phyloP scores from a whole-genome alignment of 768 basidiomycete genomes.

The Amanita polypyramis region DNA sequence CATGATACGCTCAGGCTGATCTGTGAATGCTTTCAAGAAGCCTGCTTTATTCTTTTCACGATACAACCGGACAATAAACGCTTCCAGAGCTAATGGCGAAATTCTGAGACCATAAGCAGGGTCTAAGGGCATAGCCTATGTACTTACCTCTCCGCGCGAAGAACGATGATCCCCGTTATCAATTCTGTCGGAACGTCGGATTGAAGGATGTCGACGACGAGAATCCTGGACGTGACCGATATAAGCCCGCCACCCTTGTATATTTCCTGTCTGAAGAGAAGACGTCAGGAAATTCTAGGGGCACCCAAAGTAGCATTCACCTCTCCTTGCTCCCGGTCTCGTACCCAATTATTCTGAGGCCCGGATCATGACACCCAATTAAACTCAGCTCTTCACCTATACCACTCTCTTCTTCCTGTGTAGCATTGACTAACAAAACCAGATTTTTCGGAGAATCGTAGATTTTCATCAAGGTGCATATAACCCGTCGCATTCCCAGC shows the following conservation, averaged over 20 bases:
- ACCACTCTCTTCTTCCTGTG: constrained; percentile 78
- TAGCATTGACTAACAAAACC: constrained; percentile 76
- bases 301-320: constrained; percentile 27
- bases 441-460: constrained; percentile 82
- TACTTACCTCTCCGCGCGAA: constrained; percentile 83
- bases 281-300: constrained; percentile 1
- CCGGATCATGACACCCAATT: constrained; percentile 84
- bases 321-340: constrained; percentile 74
- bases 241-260: constrained; percentile 86
- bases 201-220: constrained; percentile 91
- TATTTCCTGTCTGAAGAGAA: constrained; percentile 55
- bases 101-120: constrained; percentile 38
- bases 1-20: constrained; percentile 92
- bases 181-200: constrained; percentile 74
- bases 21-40: constrained; percentile 95
- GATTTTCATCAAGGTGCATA: constrained; percentile 85
- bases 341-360: constrained; percentile 71
- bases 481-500: constrained; percentile 72
- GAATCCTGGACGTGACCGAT: constrained; percentile 86
- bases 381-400: constrained; percentile 90
- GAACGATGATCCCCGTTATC: constrained; percentile 80
- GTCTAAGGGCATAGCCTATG: not conserved
- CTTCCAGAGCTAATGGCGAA: constrained; percentile 74
- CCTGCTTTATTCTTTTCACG: constrained; percentile 83
- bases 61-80: constrained; percentile 88